A percentile compares a stretch with the other conserved stretches of the same genome.
Conservation (phyloP, 2,329 filamentous ascomycete species). For the Leptosphaerulina australis region DNA sequence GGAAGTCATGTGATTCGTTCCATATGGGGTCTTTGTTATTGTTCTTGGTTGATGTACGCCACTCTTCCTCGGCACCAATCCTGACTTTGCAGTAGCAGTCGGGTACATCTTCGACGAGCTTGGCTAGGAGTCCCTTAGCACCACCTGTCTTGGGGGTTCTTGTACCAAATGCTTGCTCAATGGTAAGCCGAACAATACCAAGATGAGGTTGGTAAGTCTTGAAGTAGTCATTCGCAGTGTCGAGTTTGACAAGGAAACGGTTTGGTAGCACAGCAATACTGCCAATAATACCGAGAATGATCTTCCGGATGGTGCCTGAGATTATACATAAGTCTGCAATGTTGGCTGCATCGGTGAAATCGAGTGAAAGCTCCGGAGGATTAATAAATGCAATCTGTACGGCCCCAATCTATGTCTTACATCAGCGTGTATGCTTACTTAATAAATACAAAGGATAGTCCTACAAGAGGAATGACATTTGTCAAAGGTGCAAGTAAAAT, state of each 20-base stretch:
- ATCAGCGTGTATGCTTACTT: conserved; percentile 17
- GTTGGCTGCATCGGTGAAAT: conserved; percentile 57
- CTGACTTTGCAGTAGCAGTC: conserved; percentile 56
- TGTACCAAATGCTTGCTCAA: conserved; percentile 51
- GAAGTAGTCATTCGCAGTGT: conserved; percentile 56
- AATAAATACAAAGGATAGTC: too few species aligned
- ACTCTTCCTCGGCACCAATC: conserved; percentile 53
- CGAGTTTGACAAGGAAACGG: conserved; percentile 57
- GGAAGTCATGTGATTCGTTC: conserved; percentile 58
- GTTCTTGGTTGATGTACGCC: conserved; percentile 53
- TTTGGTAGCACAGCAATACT: conserved; percentile 58
- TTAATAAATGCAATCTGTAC: conserved; percentile 59
- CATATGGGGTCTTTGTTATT: conserved; percentile 53
- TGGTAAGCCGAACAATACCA: conserved; percentile 54
- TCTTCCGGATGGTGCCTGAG: conserved; percentile 52
- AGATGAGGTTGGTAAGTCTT: conserved; percentile 54
- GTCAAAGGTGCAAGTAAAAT: conserved; percentile 55
- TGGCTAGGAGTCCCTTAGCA: conserved; percentile 50
- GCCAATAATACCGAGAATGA: conserved; percentile 53
- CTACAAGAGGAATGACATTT: conserved; percentile 46
- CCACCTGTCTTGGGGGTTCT: conserved; percentile 49
- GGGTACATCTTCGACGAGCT: conserved; percentile 55
- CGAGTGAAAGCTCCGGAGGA: conserved; percentile 53
- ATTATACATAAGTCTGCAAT: conserved; percentile 53
- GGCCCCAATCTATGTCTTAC: conserved; percentile 52